Conservation (phyloP, 371 early-diverging fungal species). For the Actinomucor elegans region DNA sequence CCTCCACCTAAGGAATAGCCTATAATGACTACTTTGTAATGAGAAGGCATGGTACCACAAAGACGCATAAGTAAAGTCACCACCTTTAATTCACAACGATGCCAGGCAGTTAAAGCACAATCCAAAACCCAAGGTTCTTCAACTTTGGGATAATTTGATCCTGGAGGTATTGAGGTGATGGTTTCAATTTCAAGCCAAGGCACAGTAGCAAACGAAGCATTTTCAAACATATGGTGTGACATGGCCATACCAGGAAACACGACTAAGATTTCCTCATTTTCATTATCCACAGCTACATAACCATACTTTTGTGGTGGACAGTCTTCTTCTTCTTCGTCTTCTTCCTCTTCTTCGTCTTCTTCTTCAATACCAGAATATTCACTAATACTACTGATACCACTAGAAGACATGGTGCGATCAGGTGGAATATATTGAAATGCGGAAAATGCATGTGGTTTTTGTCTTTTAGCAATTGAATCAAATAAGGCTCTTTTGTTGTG, state of each 20-base stretch:
- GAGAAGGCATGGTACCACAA: slow-evolving; percentile 25
- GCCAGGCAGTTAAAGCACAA: slow-evolving; percentile 40
- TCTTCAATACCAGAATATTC: slow-evolving; percentile 8
- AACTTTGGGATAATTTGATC: not conserved
- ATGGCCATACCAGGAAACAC: slow-evolving; percentile 34
- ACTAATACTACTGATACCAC: slow-evolving; percentile 9
- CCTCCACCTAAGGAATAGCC: slow-evolving; percentile 41
- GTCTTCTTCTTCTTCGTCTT: not conserved
- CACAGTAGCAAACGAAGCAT: slow-evolving; percentile 27
- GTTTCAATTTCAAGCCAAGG: slow-evolving; percentile 33
- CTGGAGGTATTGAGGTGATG: not conserved
- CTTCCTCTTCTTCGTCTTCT: slow-evolving; percentile 3
- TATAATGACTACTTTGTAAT: slow-evolving; percentile 38
- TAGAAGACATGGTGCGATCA: slow-evolving; percentile 7
- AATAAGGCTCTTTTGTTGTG: not conserved
- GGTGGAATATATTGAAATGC: slow-evolving; percentile 29
- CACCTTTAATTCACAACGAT: slow-evolving; percentile 38
- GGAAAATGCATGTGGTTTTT: slow-evolving; percentile 21
- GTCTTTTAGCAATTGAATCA: not conserved
- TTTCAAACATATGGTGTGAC: slow-evolving; percentile 24
- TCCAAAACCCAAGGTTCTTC: slow-evolving; percentile 36
- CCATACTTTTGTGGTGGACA: slow-evolving; percentile 20
- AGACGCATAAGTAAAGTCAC: slow-evolving; percentile 41
- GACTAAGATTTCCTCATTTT: slow-evolving; percentile 36
- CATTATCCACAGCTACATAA: slow-evolving; percentile 35